Conservation (phyloP, 352 stramenopile species). For the Blastocystis sp. region DNA sequence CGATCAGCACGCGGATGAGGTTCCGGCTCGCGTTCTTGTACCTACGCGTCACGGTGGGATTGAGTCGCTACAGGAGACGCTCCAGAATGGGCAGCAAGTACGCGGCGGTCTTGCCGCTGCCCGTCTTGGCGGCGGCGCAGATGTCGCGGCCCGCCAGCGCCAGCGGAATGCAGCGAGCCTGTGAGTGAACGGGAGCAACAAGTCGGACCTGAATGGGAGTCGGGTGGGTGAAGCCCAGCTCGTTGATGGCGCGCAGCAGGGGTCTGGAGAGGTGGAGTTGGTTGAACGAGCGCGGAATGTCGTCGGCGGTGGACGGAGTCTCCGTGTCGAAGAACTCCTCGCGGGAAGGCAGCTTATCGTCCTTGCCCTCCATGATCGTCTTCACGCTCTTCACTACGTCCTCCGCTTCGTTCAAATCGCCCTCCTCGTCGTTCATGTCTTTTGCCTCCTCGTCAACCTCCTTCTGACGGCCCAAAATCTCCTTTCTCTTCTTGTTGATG, state of each 20-base stretch:
- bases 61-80: slow-evolving; percentile 89
- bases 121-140: slow-evolving; percentile 92
- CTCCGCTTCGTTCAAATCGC: slow-evolving; percentile 76
- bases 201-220: slow-evolving; percentile 85
- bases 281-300: slow-evolving; percentile 84
- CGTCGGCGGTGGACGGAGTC: slow-evolving; percentile 77
- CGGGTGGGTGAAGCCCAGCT: slow-evolving; percentile 93
- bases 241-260: slow-evolving; percentile 91
- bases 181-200: slow-evolving; percentile 77
- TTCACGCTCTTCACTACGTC: slow-evolving; percentile 76
- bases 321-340: slow-evolving; percentile 75
- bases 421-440: slow-evolving; percentile 71
- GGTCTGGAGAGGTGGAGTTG: slow-evolving; percentile 94
- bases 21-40: slow-evolving; percentile 46
- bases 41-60: slow-evolving; percentile 67
- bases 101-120: slow-evolving; percentile 95
- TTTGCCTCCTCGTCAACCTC: slow-evolving; percentile 77
- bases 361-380: slow-evolving; percentile 74
- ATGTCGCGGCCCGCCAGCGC: slow-evolving; percentile 93
- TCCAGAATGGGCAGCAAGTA: slow-evolving; percentile 97
- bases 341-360: slow-evolving; percentile 66
- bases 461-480: slow-evolving; percentile 84
- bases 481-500: slow-evolving; percentile 80
- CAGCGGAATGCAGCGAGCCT: slow-evolving; percentile 90
- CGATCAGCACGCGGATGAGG: slow-evolving; percentile 90